Conservation (phyloP, 2,329 filamentous ascomycete species). For the Fusarium sp. region DNA sequence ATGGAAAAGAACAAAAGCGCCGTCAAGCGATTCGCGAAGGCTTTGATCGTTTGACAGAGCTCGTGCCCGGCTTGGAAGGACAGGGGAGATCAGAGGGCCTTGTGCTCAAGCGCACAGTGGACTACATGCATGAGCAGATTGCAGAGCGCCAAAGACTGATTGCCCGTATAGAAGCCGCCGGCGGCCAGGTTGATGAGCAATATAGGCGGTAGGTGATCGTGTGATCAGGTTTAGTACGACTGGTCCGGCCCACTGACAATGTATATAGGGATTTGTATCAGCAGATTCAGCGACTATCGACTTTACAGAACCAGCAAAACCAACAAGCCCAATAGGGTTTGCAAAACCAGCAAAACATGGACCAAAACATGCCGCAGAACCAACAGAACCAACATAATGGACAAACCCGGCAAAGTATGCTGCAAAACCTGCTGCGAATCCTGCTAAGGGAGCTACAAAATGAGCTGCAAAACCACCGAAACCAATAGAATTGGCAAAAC, state of each 20-base stretch:
- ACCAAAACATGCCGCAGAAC: no score
- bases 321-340: not conserved
- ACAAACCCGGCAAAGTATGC: no score
- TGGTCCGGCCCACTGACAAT: constrained; percentile 16
- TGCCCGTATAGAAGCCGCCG: constrained; percentile 66
- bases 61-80: constrained; percentile 84
- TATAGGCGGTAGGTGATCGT: constrained; percentile 54
- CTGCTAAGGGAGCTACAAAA: no score
- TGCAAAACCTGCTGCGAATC: no score
- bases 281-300: constrained; percentile 11
- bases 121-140: constrained; percentile 71
- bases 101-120: constrained; percentile 78
- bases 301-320: not conserved
- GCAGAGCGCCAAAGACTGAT: constrained; percentile 68
- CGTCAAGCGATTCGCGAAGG: constrained; percentile 78
- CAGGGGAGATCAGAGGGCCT: constrained; percentile 87
- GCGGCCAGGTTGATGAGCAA: constrained; percentile 65
- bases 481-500: no score
- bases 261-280: constrained; percentile 36
- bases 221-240: constrained; percentile 1
- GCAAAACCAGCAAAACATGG: no score
- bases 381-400: no score
- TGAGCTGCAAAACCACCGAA: no score
- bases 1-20: constrained; percentile 56
- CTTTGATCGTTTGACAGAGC: constrained; percentile 81